These are phyloP conservation scores for Sugiyamaella paludigena DNA, from an alignment of 1,139 yeast genomes.

Conservation along the genomic window DNA sequence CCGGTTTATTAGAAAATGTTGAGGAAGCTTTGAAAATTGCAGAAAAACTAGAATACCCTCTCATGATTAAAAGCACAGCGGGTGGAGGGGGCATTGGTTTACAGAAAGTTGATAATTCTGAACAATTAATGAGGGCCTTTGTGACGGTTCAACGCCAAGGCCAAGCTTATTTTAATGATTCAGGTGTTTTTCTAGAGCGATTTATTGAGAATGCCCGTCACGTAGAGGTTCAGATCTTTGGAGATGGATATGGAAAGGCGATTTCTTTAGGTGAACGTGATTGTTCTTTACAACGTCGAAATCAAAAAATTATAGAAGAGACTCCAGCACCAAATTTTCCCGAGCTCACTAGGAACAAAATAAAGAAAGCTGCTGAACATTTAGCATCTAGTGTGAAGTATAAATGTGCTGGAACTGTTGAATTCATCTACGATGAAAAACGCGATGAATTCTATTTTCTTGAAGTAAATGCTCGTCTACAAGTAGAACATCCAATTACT, in stretches of 20 bases:
- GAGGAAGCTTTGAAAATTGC: conserved; percentile 77
- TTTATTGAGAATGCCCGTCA: conserved; percentile 94
- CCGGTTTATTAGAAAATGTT: conserved; percentile 68
- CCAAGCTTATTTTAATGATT: conserved; percentile 84
- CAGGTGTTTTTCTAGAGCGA: conserved; percentile 91
- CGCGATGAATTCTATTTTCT: conserved; percentile 89
- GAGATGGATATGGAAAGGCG: conserved; percentile 91
- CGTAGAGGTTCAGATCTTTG: conserved; percentile 94
- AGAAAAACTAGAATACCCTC: conserved; percentile 76
- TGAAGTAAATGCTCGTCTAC: conserved; percentile 95
- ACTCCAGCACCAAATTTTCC: conserved; percentile 97
- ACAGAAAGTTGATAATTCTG: conserved; percentile 82
- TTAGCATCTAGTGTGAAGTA: conserved; percentile 78
- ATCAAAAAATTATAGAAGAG: conserved; percentile 94
- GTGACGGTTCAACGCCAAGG: conserved; percentile 94
- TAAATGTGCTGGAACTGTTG: conserved; percentile 97
- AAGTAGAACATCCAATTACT: conserved; percentile 96
- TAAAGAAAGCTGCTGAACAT: conserved; percentile 83
- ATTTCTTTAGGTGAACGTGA: conserved; percentile 96
- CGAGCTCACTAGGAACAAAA: conserved; percentile 63
- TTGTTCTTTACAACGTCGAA: conserved; percentile 94
- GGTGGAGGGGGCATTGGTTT: conserved; percentile 99
- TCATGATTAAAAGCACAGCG: conserved; percentile 96
- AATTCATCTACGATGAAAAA: conserved; percentile 81
- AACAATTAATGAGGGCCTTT: conserved; percentile 77